Evolutionary conservation across 225 moss, liverwort and hornwort species (phyloP).

Genomic region (Polytrichum commune): DNA sequence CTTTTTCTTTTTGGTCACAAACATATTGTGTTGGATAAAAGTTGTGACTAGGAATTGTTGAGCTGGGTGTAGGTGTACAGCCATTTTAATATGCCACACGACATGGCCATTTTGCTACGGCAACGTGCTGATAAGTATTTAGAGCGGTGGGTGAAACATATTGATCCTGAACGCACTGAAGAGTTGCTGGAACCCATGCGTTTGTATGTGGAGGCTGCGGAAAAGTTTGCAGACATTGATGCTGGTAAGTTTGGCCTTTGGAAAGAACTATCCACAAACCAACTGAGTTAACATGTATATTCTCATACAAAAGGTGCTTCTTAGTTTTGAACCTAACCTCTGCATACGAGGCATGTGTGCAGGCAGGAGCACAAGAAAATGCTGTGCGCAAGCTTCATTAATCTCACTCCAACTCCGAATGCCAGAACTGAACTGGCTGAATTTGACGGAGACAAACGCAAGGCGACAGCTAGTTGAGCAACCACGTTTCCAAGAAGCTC

Average conservation of each 20-base stretch:
- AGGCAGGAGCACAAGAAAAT: slow-evolving; percentile 80
- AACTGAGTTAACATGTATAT: too few species aligned
- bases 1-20: too few species aligned
- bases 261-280: too few species aligned
- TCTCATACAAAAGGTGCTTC: slow-evolving; percentile 8
- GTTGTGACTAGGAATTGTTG: neutral
- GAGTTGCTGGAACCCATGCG: slow-evolving; percentile 89
- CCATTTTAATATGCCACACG: slow-evolving; percentile 90
- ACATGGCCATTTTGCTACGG: slow-evolving; percentile 79
- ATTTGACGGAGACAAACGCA: slow-evolving; percentile 76
- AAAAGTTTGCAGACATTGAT: slow-evolving; percentile 78
- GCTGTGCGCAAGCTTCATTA: slow-evolving; percentile 93
- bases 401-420: slow-evolving; percentile 90
- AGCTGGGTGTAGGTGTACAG: slow-evolving; percentile 59
- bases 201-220: slow-evolving; percentile 88
- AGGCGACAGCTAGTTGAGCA: slow-evolving; percentile 81
- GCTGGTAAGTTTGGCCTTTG: slow-evolving; percentile 57
- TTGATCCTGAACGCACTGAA: slow-evolving; percentile 78
- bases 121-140: slow-evolving; percentile 59
- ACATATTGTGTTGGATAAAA: too few species aligned
- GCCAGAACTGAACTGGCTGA: slow-evolving; percentile 77
- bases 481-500: slow-evolving; percentile 79
- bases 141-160: slow-evolving; percentile 54
- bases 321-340: neutral
- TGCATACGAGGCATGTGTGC: slow-evolving; percentile 16